Conservation (phyloP, 805 yeast genomes). For the Candida insectalens region DNA sequence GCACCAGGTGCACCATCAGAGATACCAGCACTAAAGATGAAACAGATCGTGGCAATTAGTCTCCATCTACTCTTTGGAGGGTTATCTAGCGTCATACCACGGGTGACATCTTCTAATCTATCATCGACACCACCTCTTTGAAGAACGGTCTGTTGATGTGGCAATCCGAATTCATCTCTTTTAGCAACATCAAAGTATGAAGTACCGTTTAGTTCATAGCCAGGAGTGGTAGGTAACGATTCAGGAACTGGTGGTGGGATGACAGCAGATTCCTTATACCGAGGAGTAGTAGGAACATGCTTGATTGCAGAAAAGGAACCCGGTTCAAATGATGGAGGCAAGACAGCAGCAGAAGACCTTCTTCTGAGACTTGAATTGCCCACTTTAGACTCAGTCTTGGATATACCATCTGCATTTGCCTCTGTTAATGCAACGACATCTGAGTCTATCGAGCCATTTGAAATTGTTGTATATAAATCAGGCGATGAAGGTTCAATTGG, state of each 20-base stretch:
- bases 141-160: conserved; percentile 6
- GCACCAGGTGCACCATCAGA: conserved; percentile 56
- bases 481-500: too few species aligned
- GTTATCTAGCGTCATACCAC: conserved; percentile 28
- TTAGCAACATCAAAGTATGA: conserved; percentile 13
- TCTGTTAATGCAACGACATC: too few species aligned
- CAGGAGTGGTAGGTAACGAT: conserved; percentile 33
- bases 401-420: too few species aligned
- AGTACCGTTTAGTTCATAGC: conserved; percentile 20
- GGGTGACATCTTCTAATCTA: conserved; percentile 5
- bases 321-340: conserved; percentile 5
- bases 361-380: too few species aligned
- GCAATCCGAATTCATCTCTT: conserved; percentile 2
- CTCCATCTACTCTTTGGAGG: conserved; percentile 37
- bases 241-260: conserved; percentile 31
- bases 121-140: neutral
- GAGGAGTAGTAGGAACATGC: neutral
- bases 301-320: conserved; percentile 4
- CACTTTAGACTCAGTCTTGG: too few species aligned
- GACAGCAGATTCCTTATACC: neutral
- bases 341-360: conserved; percentile 4
- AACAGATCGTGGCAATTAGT: conserved; percentile 28
- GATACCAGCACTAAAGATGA: conserved; percentile 34
- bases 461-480: too few species aligned
- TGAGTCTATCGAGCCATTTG: neutral